Percentiles rank a stretch among this genome's conserved stretches.
Evolutionary conservation across 768 basidiomycete species (phyloP).

Genomic region (Rubroboletus satanas): DNA sequence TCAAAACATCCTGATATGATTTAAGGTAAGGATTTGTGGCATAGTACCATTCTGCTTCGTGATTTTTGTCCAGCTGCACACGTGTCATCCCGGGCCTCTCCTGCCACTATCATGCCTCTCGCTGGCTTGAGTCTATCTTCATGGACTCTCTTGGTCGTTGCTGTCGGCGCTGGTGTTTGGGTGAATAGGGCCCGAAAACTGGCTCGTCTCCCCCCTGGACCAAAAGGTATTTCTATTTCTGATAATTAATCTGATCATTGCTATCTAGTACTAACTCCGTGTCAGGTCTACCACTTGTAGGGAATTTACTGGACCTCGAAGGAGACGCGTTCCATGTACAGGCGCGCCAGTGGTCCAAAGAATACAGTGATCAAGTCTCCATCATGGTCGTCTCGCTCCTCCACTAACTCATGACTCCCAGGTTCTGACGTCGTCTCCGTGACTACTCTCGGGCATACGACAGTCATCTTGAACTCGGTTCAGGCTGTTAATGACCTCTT

Average conservation of each 20-base stretch:
- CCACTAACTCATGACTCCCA: neutral
- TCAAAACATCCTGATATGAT: neutral
- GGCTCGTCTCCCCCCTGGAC: conserved; percentile 1
- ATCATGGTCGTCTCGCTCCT: neutral
- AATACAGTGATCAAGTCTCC: neutral
- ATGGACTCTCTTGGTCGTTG: neutral
- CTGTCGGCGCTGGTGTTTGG: neutral
- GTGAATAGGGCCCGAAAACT: neutral
- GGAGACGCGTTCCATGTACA: conserved; percentile 1
- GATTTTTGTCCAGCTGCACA: neutral
- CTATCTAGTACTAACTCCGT: neutral
- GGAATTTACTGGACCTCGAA: neutral
- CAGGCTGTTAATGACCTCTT: conserved; percentile 3
- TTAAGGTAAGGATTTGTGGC: no score
- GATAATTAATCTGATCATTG: no score
- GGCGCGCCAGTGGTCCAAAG: neutral
- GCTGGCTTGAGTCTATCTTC: neutral
- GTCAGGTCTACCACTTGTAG: neutral
- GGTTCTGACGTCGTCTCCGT: conserved; percentile 1
- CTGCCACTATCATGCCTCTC: neutral
- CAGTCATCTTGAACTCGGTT: neutral
- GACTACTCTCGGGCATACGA: conserved; percentile 2
- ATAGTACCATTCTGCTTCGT: neutral
- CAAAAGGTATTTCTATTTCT: neutral
- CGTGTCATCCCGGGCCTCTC: neutral